phyloP scores from a whole-genome alignment of 2,329 filamentous ascomycete genomes.

The Trichophyton benhamiae region DNA sequence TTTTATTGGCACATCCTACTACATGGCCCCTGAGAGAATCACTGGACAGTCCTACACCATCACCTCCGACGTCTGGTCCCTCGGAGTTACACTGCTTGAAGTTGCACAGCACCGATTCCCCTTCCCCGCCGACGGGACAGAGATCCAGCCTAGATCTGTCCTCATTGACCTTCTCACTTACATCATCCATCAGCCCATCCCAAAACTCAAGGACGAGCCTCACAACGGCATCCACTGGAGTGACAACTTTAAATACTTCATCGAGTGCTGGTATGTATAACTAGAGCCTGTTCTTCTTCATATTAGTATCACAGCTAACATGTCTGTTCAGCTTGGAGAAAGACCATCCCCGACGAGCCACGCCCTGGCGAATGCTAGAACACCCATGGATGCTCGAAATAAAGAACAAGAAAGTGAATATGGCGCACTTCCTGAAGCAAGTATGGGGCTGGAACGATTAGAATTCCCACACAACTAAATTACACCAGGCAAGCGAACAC shows the following conservation, averaged over 20 bases:
- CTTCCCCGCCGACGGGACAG: constrained; percentile 90
- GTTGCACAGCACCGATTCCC: constrained; percentile 98
- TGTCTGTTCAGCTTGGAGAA: constrained; percentile 65
- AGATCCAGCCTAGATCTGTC: constrained; percentile 85
- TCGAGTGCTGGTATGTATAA: constrained; percentile 83
- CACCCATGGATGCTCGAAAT: constrained; percentile 99
- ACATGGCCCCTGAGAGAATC: constrained; percentile 98
- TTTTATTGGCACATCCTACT: constrained; percentile 97
- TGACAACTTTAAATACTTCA: constrained; percentile 97
- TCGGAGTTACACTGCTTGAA: constrained; percentile 92
- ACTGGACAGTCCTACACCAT: constrained; percentile 97
- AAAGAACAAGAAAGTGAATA: constrained; percentile 91
- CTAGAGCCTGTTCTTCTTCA: constrained; percentile 5
- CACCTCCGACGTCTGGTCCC: constrained; percentile 95
- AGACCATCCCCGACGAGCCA: constrained; percentile 72
- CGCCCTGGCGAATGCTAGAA: constrained; percentile 96
- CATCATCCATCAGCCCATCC: constrained; percentile 90
- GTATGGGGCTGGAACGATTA: constrained; percentile 93
- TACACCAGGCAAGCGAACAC: not conserved
- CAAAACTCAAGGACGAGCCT: constrained; percentile 89
- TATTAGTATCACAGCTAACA: not conserved
- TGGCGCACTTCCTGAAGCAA: constrained; percentile 82
- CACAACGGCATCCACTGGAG: constrained; percentile 86
- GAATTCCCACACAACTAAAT: not conserved
- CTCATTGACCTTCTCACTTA: constrained; percentile 93